phyloP scores from a whole-genome alignment of 148 eudicot genomes.

The Dianthus caryophyllus region DNA sequence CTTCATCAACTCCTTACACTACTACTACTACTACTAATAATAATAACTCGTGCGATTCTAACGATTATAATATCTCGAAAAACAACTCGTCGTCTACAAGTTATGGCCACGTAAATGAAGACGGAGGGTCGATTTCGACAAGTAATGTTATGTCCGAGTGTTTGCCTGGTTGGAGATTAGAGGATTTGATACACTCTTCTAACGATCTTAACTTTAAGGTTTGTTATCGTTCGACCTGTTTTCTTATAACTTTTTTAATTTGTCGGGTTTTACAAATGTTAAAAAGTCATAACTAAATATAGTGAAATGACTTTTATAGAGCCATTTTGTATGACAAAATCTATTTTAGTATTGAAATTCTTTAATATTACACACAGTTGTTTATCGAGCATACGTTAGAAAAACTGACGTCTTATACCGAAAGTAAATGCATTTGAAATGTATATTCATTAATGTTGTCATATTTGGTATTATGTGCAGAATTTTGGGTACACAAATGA shows the following conservation, averaged over 20 bases:
- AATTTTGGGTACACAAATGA: not conserved
- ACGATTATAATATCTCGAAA: not conserved
- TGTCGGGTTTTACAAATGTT: no score
- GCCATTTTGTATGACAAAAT: no score
- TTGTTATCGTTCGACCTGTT: conserved; percentile 11
- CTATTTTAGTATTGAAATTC: no score
- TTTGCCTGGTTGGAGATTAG: conserved; percentile 63
- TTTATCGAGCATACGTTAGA: no score
- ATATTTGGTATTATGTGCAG: conserved; percentile 19
- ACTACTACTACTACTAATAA: not conserved
- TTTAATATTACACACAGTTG: no score
- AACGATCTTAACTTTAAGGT: conserved; percentile 50
- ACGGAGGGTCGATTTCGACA: conserved; percentile 39
- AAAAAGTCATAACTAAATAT: no score
- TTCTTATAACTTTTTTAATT: not conserved
- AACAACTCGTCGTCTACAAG: conserved; percentile 13
- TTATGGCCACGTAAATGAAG: conserved; percentile 29
- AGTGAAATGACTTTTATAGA: no score
- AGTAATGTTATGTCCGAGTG: conserved; percentile 49
- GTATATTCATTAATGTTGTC: not conserved
- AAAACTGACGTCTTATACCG: no score
- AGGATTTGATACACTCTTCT: conserved; percentile 62
- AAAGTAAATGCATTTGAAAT: not conserved
- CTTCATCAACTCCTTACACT: conserved; percentile 31
- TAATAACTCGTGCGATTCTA: not conserved